These are phyloP conservation scores for Cunninghamia lanceolata DNA, from an alignment of 75 land plant genomes.

Conservation along the genomic window DNA sequence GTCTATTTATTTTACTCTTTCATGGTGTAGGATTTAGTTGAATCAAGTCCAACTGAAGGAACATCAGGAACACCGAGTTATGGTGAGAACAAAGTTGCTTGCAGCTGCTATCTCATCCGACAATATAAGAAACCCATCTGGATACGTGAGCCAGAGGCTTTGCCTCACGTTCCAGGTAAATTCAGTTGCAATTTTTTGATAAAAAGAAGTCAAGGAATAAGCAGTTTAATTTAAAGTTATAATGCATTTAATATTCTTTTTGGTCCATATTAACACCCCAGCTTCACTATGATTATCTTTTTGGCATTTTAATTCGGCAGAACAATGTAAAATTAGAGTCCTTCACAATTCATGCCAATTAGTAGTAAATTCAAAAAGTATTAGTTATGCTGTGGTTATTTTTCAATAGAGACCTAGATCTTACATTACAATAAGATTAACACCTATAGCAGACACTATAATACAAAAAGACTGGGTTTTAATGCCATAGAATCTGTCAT, in stretches of 20 bases:
- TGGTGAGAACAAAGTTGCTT: neutral
- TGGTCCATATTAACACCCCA: neutral
- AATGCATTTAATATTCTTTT: neutral
- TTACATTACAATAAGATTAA: neutral
- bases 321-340: neutral
- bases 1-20: neutral
- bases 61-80: neutral
- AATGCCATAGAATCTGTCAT: too few species aligned
- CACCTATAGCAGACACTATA: neutral
- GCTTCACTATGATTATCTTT: neutral
- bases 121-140: conserved; percentile 9
- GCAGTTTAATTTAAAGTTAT: neutral
- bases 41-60: neutral
- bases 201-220: neutral
- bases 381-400: neutral
- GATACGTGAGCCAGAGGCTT: conserved; percentile 11
- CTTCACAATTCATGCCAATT: neutral
- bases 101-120: neutral
- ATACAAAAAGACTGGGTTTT: neutral
- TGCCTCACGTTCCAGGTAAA: conserved; percentile 3
- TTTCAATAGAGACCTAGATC: neutral
- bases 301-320: neutral
- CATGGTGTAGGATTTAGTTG: neutral
- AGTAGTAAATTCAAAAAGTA: neutral
- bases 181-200: neutral